phyloP scores from a whole-genome alignment of 306 rosid species.

The Inga leiocalycina region DNA sequence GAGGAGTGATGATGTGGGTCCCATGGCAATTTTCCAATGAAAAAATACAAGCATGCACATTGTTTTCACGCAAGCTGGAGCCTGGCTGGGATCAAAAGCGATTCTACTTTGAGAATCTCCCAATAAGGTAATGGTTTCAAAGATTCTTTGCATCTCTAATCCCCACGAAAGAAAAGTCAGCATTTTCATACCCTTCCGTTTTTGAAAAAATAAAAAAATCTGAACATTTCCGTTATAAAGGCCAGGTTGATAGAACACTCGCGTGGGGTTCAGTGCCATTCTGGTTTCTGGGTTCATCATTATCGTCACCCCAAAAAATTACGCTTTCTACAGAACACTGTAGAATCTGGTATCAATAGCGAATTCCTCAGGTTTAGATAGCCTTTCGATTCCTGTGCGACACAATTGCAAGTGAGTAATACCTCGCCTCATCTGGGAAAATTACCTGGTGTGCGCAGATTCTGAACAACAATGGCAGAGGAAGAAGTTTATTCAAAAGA shows the following conservation, averaged over 20 bases:
- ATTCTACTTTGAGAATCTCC: not conserved
- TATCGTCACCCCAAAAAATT: not conserved
- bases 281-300: not conserved
- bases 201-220: not conserved
- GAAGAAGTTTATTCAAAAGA: slow-evolving; percentile 63
- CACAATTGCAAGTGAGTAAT: slow-evolving; percentile 17
- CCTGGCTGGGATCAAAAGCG: not conserved
- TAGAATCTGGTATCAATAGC: slow-evolving; percentile 5
- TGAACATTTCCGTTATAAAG: not conserved
- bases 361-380: slow-evolving; percentile 36
- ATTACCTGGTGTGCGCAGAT: not conserved
- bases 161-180: not conserved
- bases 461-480: slow-evolving; percentile 29
- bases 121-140: not conserved
- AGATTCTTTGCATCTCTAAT: slow-evolving; percentile 3
- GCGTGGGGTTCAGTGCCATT: not conserved
- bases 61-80: not conserved
- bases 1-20: no score
- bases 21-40: no score
- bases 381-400: not conserved
- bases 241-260: not conserved
- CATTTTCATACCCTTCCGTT: not conserved
- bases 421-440: not conserved
- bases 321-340: not conserved
- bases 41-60: not conserved